Evolutionary conservation across 192 early-diverging fungal genomes (phyloP).

Genomic region (Coemansia interrupta): DNA sequence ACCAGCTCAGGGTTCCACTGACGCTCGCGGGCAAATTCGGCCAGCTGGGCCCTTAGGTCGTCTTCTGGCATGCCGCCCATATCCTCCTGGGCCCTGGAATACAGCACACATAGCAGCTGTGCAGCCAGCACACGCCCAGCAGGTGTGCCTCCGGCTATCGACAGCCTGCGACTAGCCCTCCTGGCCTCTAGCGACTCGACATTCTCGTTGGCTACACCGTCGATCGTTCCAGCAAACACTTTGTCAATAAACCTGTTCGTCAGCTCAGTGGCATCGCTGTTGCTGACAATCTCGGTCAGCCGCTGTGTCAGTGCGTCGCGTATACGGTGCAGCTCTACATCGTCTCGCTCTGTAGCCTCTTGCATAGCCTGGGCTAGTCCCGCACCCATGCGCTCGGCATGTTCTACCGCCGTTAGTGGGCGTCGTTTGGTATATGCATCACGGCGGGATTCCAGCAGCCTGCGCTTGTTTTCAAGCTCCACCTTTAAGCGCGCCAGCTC

Average conservation of each 20-base stretch:
- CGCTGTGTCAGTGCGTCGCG: slow-evolving; percentile 15
- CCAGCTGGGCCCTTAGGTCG: slow-evolving; percentile 32
- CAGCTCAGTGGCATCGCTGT: slow-evolving; percentile 37
- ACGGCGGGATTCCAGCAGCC: slow-evolving; percentile 31
- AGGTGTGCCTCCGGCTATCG: slow-evolving; percentile 32
- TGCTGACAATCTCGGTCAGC: slow-evolving; percentile 39
- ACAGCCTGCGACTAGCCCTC: slow-evolving; percentile 42
- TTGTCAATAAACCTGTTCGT: slow-evolving; percentile 43
- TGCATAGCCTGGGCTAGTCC: slow-evolving; percentile 13
- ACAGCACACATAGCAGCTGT: slow-evolving; percentile 50
- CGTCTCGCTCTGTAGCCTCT: neutral
- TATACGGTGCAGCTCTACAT: slow-evolving; percentile 7
- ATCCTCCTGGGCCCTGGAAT: slow-evolving; percentile 22
- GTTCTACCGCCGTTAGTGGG: slow-evolving; percentile 44
- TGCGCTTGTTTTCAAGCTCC: slow-evolving; percentile 38
- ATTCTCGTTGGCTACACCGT: slow-evolving; percentile 49
- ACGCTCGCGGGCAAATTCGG: slow-evolving; percentile 50
- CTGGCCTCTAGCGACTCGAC: slow-evolving; percentile 40
- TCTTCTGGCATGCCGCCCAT: slow-evolving; percentile 37
- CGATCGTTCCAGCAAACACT: slow-evolving; percentile 48
- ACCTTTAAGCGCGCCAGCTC: slow-evolving; percentile 24
- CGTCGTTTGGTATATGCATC: slow-evolving; percentile 33
- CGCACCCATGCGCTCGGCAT: slow-evolving; percentile 34
- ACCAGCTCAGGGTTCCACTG: slow-evolving; percentile 49
- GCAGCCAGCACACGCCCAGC: slow-evolving; percentile 42